Evolutionary conservation across 1,284 basidiomycete genomes (phyloP), one percentile per base, ranked within the genome.

Genomic region (Phlebopus sp.): DNA sequence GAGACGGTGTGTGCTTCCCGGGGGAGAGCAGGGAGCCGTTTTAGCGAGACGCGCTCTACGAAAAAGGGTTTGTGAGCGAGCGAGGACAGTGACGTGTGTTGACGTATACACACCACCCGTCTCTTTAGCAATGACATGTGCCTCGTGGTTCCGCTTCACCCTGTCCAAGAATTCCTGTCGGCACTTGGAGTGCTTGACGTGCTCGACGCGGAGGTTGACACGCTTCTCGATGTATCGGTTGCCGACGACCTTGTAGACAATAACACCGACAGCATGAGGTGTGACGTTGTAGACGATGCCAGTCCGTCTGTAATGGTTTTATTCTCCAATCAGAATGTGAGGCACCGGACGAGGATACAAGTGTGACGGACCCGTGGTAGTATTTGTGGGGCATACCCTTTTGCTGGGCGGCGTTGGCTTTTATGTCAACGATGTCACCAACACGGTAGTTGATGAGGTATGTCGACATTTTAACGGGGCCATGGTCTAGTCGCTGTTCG

Each of bases 381-480:
- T 79, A 95, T 77, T 98, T 98, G 83, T 97, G 95, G 70, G 96
- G 95, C 93, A 99, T 97, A 74, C 96, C 96, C 89, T 96, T 97
- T 84, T 99, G 97, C 75, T 97, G 90, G 45, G 95, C 92, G 55
- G 95, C 85, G 72, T 99, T 98, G 63, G 96, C 96, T 79, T 97
- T 97, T 82, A 99, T 99, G 79, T 99, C 96, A 63, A 99, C 96
- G 67, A 99, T 97, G 74, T 99, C 96, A 59, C 96, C 96, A 59
- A 98, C 83, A 64, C 86, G 85, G 86, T 90, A 99, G 76, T 84
- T 83, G 69, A 88, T 82, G 68, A 99, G 78, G 85, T 84, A 99
- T 45, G 94, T 98, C 60, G 94, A 93, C 67, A 98, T 60, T 71
- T 91, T 90, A 58, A 96, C 81, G 64, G 84, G 83, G 68, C 96